A percentile compares a stretch with the other conserved stretches of the same genome.
Evolutionary conservation across 1,284 basidiomycete genomes (phyloP).

Genomic region (Meira miltonrushii): DNA sequence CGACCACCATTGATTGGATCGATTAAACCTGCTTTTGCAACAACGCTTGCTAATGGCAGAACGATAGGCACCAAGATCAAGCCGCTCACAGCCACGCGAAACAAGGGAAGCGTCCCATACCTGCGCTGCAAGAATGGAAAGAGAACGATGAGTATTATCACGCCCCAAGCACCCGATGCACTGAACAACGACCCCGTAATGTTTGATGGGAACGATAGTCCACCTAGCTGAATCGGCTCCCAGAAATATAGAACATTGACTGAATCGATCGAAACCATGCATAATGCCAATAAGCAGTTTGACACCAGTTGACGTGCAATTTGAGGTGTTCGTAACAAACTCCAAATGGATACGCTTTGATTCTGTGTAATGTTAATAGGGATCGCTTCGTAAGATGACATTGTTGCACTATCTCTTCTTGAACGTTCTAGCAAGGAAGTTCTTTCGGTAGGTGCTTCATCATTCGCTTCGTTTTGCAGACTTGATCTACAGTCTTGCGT

Average conservation of each 20-base stretch:
- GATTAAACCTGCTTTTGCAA: constrained; percentile 21
- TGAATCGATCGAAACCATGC: constrained; percentile 25
- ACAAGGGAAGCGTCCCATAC: constrained; percentile 48
- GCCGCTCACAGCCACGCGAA: constrained; percentile 41
- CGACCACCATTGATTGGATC: neutral
- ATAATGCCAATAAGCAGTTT: constrained; percentile 25
- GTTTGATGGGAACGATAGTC: constrained; percentile 21
- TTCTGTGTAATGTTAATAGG: no score
- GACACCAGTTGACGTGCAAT: constrained; percentile 10
- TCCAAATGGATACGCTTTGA: no score
- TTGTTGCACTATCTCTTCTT: no score
- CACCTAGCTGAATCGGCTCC: constrained; percentile 26
- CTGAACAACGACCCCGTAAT: constrained; percentile 38
- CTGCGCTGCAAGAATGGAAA: constrained; percentile 52
- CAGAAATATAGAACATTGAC: constrained; percentile 34
- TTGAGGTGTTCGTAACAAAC: constrained; percentile 23
- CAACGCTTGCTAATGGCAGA: constrained; percentile 42
- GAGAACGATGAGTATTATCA: constrained; percentile 46
- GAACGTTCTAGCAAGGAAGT: no score
- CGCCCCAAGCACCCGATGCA: constrained; percentile 43
- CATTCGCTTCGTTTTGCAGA: no score
- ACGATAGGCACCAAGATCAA: constrained; percentile 48
- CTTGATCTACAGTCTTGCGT: neutral
- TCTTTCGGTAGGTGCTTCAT: no score
- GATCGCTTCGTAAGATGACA: no score